Percentiles rank a stretch among this genome's conserved stretches.
Evolutionary conservation across 345 rosid genomes (phyloP).

Genomic region (Syzygium oleosum): DNA sequence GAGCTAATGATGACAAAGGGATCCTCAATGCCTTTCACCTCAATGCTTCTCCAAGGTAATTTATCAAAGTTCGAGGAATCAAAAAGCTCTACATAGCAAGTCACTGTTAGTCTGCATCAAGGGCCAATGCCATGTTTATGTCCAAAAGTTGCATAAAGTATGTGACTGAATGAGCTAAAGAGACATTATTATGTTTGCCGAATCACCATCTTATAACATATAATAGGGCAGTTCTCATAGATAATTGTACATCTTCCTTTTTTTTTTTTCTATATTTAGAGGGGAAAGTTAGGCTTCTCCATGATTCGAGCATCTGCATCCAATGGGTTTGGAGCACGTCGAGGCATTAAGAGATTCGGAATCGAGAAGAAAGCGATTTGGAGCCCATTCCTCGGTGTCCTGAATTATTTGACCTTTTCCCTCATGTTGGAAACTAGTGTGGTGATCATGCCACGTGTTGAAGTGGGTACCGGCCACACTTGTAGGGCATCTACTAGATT

Average conservation of each 20-base stretch:
- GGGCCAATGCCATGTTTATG: neutral
- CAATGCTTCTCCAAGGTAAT: neutral
- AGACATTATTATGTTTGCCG: neutral
- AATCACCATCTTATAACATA: neutral
- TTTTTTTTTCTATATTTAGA: neutral
- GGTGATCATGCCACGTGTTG: neutral
- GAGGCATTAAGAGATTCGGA: neutral
- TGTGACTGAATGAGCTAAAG: neutral
- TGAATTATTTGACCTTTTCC: neutral
- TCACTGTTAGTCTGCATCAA: neutral
- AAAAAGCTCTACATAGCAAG: neutral
- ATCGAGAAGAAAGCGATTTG: neutral
- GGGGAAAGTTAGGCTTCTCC: neutral
- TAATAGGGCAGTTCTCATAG: neutral
- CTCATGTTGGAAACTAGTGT: neutral
- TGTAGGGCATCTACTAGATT: neutral
- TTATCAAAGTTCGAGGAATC: neutral
- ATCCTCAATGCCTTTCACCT: neutral
- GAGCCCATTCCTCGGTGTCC: neutral
- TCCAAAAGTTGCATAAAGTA: neutral
- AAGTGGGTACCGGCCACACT: neutral
- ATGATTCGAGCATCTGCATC: constrained; percentile 18
- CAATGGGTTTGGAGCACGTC: constrained; percentile 2
- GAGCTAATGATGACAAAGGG: neutral
- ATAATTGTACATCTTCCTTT: neutral